These are phyloP conservation scores for Neurospora tetrasperma DNA, from an alignment of 495 filamentous ascomycete genomes.

Conservation along the genomic window DNA sequence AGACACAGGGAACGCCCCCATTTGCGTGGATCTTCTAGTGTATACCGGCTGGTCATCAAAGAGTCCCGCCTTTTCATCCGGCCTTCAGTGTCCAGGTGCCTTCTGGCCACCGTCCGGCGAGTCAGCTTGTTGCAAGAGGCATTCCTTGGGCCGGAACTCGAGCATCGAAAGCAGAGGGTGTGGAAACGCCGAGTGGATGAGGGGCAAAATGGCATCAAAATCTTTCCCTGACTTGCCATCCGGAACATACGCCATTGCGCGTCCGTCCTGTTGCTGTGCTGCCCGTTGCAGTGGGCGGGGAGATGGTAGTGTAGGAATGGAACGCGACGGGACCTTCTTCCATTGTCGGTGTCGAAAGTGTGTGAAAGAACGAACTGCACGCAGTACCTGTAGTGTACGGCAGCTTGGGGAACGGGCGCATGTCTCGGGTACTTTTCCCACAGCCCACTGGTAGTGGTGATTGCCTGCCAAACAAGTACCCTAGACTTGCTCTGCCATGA, in stretches of 20 bases:
- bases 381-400: not conserved
- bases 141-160: not conserved
- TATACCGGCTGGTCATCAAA: not conserved
- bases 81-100: not conserved
- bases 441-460: not conserved
- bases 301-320: not conserved
- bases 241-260: not conserved
- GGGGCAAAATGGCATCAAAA: not conserved
- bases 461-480: not conserved
- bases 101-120: not conserved
- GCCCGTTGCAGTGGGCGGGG: not conserved
- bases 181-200: not conserved
- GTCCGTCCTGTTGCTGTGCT: not conserved
- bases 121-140: not conserved
- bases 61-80: not conserved
- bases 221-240: not conserved
- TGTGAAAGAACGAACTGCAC: not conserved
- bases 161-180: not conserved
- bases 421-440: not conserved
- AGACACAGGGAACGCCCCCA: not conserved
- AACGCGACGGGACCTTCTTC: not conserved
- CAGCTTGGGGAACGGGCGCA: not conserved
- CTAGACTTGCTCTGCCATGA: not conserved
- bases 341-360: not conserved
- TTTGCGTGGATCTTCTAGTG: not conserved